A percentile compares a stretch with the other conserved stretches of the same genome.
Conservation (phyloP, 2,329 filamentous ascomycete genomes). For the Xylaria sp. region DNA sequence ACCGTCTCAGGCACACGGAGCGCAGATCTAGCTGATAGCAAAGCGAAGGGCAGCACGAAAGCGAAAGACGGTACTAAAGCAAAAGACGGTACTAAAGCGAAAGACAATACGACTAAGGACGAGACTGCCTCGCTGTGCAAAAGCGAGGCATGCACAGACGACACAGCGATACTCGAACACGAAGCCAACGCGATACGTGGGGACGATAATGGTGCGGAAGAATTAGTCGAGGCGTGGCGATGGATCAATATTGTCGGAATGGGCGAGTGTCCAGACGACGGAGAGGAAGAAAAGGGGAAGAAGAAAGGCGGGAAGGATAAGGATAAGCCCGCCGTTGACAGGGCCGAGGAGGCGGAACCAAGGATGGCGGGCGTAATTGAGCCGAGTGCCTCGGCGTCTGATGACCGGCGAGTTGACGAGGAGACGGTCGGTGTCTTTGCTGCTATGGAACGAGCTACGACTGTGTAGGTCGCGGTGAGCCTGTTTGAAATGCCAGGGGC, state of each 20-base stretch:
- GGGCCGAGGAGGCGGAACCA: constrained; percentile 47
- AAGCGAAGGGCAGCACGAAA: not conserved
- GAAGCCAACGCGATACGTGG: constrained; percentile 48
- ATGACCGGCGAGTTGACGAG: constrained; percentile 11
- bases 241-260: constrained; percentile 66
- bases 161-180: constrained; percentile 63
- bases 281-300: constrained; percentile 25
- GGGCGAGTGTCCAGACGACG: constrained; percentile 45
- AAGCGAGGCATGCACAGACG: constrained; percentile 51
- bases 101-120: constrained; percentile 47
- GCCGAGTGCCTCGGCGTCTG: constrained; percentile 38
- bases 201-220: constrained; percentile 18
- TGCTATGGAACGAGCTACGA: constrained; percentile 14
- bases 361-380: constrained; percentile 54
- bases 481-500: not conserved
- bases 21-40: constrained; percentile 59
- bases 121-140: constrained; percentile 30
- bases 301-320: constrained; percentile 30
- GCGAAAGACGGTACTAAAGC: constrained; percentile 29
- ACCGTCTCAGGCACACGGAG: constrained; percentile 57
- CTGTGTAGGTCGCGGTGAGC: not conserved
- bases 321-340: constrained; percentile 35
- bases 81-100: not conserved
- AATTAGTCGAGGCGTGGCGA: constrained; percentile 59
- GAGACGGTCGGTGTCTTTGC: constrained; percentile 17